phyloP scores from a whole-genome alignment of 148 eudicot species.

The Rheum nobile region DNA sequence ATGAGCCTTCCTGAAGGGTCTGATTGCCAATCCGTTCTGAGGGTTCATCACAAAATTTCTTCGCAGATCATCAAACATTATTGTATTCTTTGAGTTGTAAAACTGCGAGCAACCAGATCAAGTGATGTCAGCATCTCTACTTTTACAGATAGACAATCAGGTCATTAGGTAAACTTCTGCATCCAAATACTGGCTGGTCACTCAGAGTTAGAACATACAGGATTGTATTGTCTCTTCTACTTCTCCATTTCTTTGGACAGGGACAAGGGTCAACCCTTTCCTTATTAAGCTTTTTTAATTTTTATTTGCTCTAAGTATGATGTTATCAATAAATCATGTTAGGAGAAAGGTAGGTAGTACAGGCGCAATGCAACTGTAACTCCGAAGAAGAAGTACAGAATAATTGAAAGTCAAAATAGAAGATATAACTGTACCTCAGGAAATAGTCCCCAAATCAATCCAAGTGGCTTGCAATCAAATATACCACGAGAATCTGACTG shows the following conservation, averaged over 20 bases:
- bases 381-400: neutral
- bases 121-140: neutral
- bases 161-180: neutral
- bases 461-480: slow-evolving; percentile 89
- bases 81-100: slow-evolving; percentile 77
- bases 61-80: slow-evolving; percentile 90
- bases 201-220: neutral
- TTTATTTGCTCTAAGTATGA: too few species aligned
- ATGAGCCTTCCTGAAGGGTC: slow-evolving; percentile 90
- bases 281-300: too few species aligned
- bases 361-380: neutral
- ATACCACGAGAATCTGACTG: slow-evolving; percentile 82
- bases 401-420: neutral
- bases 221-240: neutral
- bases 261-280: too few species aligned
- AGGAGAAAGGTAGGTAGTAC: neutral
- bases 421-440: slow-evolving; percentile 53
- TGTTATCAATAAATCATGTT: too few species aligned
- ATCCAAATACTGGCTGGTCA: neutral
- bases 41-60: slow-evolving; percentile 98
- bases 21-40: slow-evolving; percentile 77
- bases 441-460: slow-evolving; percentile 80
- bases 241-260: neutral
- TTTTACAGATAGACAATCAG: neutral
- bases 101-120: slow-evolving; percentile 36